Evolutionary conservation across 345 rosid genomes (phyloP), one percentile per base, ranked within the genome.

Genomic region (Geranium brycei): DNA sequence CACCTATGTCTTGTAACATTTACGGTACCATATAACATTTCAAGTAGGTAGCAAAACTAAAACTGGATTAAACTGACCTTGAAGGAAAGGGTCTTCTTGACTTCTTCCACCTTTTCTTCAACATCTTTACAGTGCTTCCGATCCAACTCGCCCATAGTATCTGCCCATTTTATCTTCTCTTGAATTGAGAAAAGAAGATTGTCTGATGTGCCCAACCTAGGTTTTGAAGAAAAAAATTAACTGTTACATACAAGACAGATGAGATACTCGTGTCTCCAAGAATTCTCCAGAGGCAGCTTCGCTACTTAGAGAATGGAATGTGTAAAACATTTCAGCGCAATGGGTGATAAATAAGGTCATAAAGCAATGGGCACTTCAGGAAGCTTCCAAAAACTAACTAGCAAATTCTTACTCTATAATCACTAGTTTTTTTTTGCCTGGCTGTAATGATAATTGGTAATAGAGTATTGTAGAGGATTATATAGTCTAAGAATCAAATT

Each of bases 81-180:
- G 86, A 83, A 66, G 63, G 95, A 73, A 56, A 91, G 79, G 62
- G 89, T 74, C 83, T 86, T 93, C 73, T 85, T 93, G 69, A 88
- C 81, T 64, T 93, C 96, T 73, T 91, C 99, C 71, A 83, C 80
- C 71, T 66, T 74, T 66, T 87, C 95, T 66, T 88, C 91, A 5
- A 86, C 81, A 59, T 91, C 99, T 82, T 88, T 91, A 17, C 72
- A 75, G 38, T 88, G 95, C 75, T 82, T 87, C 80, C 84, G 87
- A 80, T 91, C 95, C 73, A 73, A 63, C 63, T 91, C 99, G 71
- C 91, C 82, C 95, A 85, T 91, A n/a, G 71, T 74, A 79, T 95
- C 99, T 32, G 97, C 99, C 99, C 99, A 95, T 71, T 91, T 95
- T 65, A 95, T 87, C 84, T 86, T 91, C 78, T 95, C 96, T 82